Base-by-base conservation (phyloP, 2,329 filamentous ascomycete species). In the Ophiostoma triangulosporum region DNA sequence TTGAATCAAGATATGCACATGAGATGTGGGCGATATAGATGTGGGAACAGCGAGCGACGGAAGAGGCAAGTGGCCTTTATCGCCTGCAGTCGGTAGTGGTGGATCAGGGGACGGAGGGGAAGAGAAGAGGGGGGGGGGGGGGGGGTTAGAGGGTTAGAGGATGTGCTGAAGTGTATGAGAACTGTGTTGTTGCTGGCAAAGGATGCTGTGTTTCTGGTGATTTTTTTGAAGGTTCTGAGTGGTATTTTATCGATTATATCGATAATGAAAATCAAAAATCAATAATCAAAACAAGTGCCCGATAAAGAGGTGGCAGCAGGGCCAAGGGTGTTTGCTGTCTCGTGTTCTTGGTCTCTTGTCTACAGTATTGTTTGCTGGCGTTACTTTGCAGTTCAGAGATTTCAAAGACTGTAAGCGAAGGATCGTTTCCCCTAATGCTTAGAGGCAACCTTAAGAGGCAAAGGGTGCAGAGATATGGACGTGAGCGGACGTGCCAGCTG, bases 1-100 rank as follows among this genome's bases (percentile, higher is more conserved):
- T 57, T 54, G 55, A 36, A 51, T 43, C 50, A 56, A 38, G 54
- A 54, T 49, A 53, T 49, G 56, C 45, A 54, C 60, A 60, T 61
- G 52, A 54, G 24, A 51, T n/a, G 15, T 27, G 17, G 27, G 24
- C 17, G 31, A 45, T 36, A 31, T 32, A 14, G 27, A 51, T 26
- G 24, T 24, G 14, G 26, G 31, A 27, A 38, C 26, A 17, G 27
- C 27, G 24, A 48, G 48, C 29, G n/a, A 11, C 17, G n/a, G 29
- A 50, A 43, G 20, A 32, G 48, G 24, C n/a, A 36, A 31, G 22
- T 46, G n/a, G 29, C 48, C 27, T 51, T 20, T 35, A 33, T 54
- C 24, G 48, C 48, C 29, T 36, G 22, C 32, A 29, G 24, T 31
- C 45, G 50, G 27, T 33, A 51, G 27, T 49, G 33, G 31, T 26